These are phyloP conservation scores for Thermomyces lanuginosus DNA, from an alignment of 2,329 filamentous ascomycete genomes.

Conservation along the genomic window DNA sequence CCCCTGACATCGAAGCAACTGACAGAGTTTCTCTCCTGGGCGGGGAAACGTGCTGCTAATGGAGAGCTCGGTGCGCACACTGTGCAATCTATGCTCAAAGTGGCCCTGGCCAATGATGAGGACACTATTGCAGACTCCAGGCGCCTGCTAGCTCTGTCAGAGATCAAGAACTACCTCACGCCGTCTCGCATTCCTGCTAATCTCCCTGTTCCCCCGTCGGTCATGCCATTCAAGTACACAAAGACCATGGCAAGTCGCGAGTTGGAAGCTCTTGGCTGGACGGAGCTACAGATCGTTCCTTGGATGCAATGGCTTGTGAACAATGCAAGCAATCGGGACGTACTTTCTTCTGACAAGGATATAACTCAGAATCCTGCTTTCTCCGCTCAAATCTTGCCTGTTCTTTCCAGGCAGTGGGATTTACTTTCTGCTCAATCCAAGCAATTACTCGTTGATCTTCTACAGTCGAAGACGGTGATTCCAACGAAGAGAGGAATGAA, in stretches of 20 bases:
- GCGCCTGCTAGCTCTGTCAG: constrained; percentile 59
- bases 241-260: constrained; percentile 49
- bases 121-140: constrained; percentile 43
- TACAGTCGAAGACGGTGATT: constrained; percentile 57
- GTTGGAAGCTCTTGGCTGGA: constrained; percentile 71
- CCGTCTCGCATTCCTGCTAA: constrained; percentile 65
- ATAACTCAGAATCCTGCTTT: constrained; percentile 58
- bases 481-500: constrained; percentile 86
- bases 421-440: constrained; percentile 52
- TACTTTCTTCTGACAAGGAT: constrained; percentile 45
- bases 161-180: constrained; percentile 59
- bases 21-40: constrained; percentile 70
- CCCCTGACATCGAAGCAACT: constrained; percentile 67
- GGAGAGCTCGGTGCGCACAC: constrained; percentile 55
- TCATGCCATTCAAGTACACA: constrained; percentile 73
- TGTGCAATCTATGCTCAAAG: constrained; percentile 56
- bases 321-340: constrained; percentile 41
- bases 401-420: constrained; percentile 85
- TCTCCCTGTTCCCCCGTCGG: constrained; percentile 62
- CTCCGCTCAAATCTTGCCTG: constrained; percentile 56
- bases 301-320: constrained; percentile 76
- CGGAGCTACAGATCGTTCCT: constrained; percentile 62
- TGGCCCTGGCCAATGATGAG: constrained; percentile 44
- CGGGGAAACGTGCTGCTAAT: constrained; percentile 52
- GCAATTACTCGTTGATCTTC: constrained; percentile 44